Base-by-base conservation (phyloP, 2,329 filamentous ascomycete genomes). In the Monilinia fructicola region DNA sequence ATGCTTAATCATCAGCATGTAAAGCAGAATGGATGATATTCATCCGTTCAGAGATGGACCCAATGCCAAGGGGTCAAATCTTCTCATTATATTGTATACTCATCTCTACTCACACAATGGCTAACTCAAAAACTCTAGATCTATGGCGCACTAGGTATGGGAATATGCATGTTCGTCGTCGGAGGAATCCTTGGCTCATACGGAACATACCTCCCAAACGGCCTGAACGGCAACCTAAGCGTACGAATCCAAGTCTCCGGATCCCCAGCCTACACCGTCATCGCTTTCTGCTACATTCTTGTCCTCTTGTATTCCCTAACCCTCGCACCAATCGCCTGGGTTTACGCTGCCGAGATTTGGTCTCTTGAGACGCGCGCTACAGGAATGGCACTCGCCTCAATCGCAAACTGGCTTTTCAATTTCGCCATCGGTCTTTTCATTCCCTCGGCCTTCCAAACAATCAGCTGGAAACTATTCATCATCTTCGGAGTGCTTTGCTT, bases 321-420 rank as follows among this genome's bases (percentile, higher is more conserved):
- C 0, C 81, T 87, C 23, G 87, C 85, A 0, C 86, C 86, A 0
- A 84, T 87, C 3, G 85, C 83, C 64, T 89, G 87, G 87, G 82
- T 89, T 54, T 90, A 90, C 71, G 84, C 85, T 0, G 84, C 85
- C 21, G 87, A 90, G 75, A 83, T 88, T 2, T 88, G 84, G 83
- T 85, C 84, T 0, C 79, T 88, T 2, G 84, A 85, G 67, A 86
- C 84, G 0, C 82, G 86, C 44, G 85, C 85, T 3, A 84, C 81
- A 2, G 85, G 85, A 26, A 87, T 88, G 79, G 82, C 82, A 28
- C 77, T 88, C 53, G 80, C 85, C 0, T 82, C 84, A 2, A 78
- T 84, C 23, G 80, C 81, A 18, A 87, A 86, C 72, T 82, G 81
- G 81, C 70, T 85, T 7, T 85, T 87, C 78, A 87, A 87, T 75